Percentiles rank a stretch among this genome's conserved stretches.
Evolutionary conservation across 495 filamentous ascomycete genomes (phyloP).

Genomic region (Daldinia loculata): DNA sequence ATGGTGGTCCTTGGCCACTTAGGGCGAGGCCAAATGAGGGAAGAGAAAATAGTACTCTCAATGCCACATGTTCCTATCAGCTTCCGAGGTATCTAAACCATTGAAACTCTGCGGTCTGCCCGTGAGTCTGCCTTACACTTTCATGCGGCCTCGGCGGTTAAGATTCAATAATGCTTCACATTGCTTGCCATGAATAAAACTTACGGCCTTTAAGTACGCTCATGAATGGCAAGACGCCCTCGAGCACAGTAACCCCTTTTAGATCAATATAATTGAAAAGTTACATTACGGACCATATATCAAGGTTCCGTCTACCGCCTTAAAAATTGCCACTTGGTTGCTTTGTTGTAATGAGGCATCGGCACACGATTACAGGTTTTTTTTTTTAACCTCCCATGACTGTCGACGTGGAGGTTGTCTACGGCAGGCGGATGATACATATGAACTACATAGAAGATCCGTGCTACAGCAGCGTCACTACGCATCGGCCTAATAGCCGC

Average conservation of each 20-base stretch:
- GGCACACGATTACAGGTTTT: constrained; percentile 53
- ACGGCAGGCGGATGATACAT: constrained; percentile 57
- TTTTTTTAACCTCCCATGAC: constrained; percentile 49
- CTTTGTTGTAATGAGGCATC: constrained; percentile 52
- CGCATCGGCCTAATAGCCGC: constrained; percentile 38
- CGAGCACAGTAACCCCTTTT: constrained; percentile 48
- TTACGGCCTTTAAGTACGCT: constrained; percentile 43
- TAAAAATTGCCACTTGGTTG: constrained; percentile 42
- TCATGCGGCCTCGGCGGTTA: constrained; percentile 20
- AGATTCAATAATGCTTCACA: background rate
- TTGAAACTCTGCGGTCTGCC: constrained; percentile 50
- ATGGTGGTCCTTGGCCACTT: background rate
- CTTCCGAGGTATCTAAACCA: constrained; percentile 49
- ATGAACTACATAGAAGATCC: constrained; percentile 58
- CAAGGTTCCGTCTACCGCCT: background rate
- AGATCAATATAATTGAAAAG: constrained; percentile 47
- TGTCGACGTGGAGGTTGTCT: constrained; percentile 58
- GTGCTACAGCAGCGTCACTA: constrained; percentile 48
- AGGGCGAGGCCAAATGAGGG: background rate
- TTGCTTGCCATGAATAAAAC: background rate
- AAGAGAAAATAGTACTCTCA: constrained; percentile 40
- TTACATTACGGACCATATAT: constrained; percentile 41
- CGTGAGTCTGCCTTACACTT: constrained; percentile 53
- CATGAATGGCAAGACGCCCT: constrained; percentile 53
- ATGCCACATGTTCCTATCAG: constrained; percentile 55